Conservation (phyloP, 2,329 filamentous ascomycete species). For the Stemphylium lycopersici region DNA sequence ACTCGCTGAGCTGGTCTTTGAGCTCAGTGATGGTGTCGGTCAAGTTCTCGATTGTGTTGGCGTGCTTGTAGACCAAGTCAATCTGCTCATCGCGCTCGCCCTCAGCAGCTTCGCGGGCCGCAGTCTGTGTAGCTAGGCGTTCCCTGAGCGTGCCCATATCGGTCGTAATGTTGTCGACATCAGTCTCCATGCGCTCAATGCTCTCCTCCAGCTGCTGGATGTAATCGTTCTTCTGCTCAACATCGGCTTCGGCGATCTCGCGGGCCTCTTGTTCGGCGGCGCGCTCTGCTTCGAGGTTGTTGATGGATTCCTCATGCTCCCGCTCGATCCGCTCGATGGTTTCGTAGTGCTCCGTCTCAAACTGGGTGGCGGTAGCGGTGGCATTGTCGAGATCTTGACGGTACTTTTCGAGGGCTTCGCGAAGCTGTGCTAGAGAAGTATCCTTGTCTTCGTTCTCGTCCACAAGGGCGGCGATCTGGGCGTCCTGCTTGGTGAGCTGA, state of each 20-base stretch:
- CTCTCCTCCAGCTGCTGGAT: constrained; percentile 50
- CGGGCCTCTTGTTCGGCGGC: constrained; percentile 47
- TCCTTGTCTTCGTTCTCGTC: constrained; percentile 44
- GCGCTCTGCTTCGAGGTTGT: constrained; percentile 47
- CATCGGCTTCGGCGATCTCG: constrained; percentile 48
- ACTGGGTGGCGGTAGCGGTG: constrained; percentile 45
- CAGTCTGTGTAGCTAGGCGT: constrained; percentile 43
- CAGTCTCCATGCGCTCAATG: constrained; percentile 45
- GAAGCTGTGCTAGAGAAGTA: constrained; percentile 46
- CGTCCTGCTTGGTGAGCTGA: constrained; percentile 39
- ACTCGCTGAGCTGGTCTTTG: constrained; percentile 46
- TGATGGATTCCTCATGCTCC: constrained; percentile 46
- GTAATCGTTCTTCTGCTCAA: constrained; percentile 45
- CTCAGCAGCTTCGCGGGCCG: constrained; percentile 44
- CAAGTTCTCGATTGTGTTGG: constrained; percentile 41
- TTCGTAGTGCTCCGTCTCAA: constrained; percentile 49
- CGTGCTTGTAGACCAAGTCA: constrained; percentile 43
- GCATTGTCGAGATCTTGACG: constrained; percentile 48
- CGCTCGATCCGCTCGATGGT: constrained; percentile 48
- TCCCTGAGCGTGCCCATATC: constrained; percentile 44
- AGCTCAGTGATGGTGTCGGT: constrained; percentile 47
- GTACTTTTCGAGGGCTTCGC: constrained; percentile 48
- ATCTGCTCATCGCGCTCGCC: constrained; percentile 47
- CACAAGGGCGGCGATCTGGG: constrained; percentile 35
- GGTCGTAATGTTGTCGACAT: constrained; percentile 41